Percentiles rank a stretch among this genome's conserved stretches.
phyloP scores from a whole-genome alignment of 106 monocot genomes.

The Dendrobium nobile region DNA sequence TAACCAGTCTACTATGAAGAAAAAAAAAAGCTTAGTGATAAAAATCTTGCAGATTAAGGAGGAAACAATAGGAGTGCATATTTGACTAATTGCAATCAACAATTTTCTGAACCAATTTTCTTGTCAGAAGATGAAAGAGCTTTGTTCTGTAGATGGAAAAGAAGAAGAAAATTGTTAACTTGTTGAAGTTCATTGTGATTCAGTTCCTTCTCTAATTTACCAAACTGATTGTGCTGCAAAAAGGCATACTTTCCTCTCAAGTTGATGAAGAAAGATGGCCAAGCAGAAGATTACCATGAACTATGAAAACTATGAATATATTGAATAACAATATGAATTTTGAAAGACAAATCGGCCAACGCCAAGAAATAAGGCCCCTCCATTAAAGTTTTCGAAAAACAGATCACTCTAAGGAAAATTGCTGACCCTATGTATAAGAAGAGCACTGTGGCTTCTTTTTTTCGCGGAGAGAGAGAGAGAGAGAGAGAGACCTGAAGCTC shows the following conservation, averaged over 20 bases:
- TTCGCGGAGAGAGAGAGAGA: constrained; percentile 4
- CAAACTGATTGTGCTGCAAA: neutral
- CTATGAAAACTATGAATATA: neutral
- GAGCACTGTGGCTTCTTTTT: neutral
- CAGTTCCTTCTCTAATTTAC: neutral
- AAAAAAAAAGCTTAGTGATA: neutral
- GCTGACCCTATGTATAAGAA: neutral
- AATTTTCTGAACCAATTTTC: no score
- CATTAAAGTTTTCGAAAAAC: neutral
- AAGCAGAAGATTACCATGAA: neutral
- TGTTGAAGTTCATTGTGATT: neutral
- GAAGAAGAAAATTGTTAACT: neutral
- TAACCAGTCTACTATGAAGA: neutral
- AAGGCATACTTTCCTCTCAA: neutral
- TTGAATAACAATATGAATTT: neutral
- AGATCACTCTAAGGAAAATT: neutral
- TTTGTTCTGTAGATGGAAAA: no score
- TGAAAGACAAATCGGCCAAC: neutral
- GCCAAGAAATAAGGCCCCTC: neutral
- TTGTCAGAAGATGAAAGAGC: no score
- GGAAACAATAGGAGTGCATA: neutral
- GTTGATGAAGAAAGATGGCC: neutral
- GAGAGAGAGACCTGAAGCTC: constrained; percentile 70
- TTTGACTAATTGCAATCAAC: no score
- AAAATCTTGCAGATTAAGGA: neutral